phyloP scores from a whole-genome alignment of 768 basidiomycete genomes.

The Coprinopsis marcescibilis region DNA sequence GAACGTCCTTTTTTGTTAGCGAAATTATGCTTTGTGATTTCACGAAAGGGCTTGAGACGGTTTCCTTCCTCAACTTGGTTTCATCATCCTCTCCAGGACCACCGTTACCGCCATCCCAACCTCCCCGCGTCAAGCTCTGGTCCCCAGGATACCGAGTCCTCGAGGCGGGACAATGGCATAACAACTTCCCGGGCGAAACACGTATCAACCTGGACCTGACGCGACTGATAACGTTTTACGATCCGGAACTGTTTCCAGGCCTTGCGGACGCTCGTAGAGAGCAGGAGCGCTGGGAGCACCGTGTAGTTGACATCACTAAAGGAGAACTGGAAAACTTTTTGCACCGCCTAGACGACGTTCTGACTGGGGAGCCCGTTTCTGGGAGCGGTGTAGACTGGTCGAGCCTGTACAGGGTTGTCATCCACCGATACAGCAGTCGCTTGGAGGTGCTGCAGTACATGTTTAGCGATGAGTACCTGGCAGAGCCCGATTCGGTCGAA shows the following conservation, averaged over 20 bases:
- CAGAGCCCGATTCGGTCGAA: too few relatives aligned
- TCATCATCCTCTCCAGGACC: background rate
- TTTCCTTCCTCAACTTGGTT: slow-evolving; percentile 33
- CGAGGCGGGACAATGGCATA: slow-evolving; percentile 35
- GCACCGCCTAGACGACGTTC: slow-evolving; percentile 21
- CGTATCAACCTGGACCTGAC: slow-evolving; percentile 37
- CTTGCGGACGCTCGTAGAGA: slow-evolving; percentile 25
- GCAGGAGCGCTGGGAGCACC: slow-evolving; percentile 29
- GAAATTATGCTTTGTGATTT: slow-evolving; percentile 48
- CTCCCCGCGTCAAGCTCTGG: background rate
- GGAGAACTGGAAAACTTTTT: slow-evolving; percentile 22
- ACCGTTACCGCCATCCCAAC: background rate
- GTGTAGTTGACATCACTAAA: slow-evolving; percentile 24
- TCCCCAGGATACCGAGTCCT: slow-evolving; percentile 16
- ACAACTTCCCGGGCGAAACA: slow-evolving; percentile 34
- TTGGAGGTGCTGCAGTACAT: slow-evolving; percentile 34
- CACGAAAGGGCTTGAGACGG: slow-evolving; percentile 29
- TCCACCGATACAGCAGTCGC: slow-evolving; percentile 34
- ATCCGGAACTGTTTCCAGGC: slow-evolving; percentile 30
- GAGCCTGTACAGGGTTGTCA: slow-evolving; percentile 29
- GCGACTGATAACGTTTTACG: slow-evolving; percentile 38
- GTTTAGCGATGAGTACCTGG: too few relatives aligned
- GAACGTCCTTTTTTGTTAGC: slow-evolving; percentile 17
- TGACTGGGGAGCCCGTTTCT: slow-evolving; percentile 14
- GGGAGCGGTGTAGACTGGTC: slow-evolving; percentile 38